Evolutionary conservation across 805 yeast genomes (phyloP), one percentile per base, ranked within the genome.

Genomic region (Yarrowia deformans): DNA sequence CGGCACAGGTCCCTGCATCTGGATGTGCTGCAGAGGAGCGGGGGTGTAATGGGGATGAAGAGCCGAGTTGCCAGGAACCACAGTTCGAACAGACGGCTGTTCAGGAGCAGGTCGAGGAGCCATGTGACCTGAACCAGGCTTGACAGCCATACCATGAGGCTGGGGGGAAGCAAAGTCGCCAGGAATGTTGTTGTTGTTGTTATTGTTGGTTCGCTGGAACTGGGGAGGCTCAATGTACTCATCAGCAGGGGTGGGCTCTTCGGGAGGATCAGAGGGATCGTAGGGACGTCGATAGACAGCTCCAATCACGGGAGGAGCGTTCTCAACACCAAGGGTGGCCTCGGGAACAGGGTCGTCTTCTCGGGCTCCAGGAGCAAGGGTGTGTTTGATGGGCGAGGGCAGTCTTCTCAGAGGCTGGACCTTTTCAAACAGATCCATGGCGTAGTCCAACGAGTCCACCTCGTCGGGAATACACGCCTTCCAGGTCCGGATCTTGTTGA

Each of bases 391-490:
- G 14, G 98, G 98, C 7, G 97, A 92, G 67, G 90, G 93, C 74
- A 86, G 88, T 75, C 89, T 88, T 69, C 84, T 81, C 64, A 94
- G 83, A 8, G 94, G 93, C 46, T 86, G 86, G 29, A 90, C 87
- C 42, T 90, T 90, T 75, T 93, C 98, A 74, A 91, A 94, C 68
- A 80, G 74, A 58, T 78, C 81, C 83, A 81, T 81, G 18, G 79
- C 78, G 70, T 81, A 81, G 72, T 81, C 84, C 3, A 74, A 71
- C 72, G 90, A 93, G 74, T 98, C 87, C 60, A 94, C 90, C 78
- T 94, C 98, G 79, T 95, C 98, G 0, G 99, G 99, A 73, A 95
- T 84, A 82, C 98, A 95, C 8, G 98, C 98, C 79, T 92, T 94
- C 99, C 99, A 95, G 2, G 99, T 94, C 76, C 98, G 86, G 75